Conservation (phyloP, 2,329 filamentous ascomycete genomes). For the Fusarium decemcellulare region DNA sequence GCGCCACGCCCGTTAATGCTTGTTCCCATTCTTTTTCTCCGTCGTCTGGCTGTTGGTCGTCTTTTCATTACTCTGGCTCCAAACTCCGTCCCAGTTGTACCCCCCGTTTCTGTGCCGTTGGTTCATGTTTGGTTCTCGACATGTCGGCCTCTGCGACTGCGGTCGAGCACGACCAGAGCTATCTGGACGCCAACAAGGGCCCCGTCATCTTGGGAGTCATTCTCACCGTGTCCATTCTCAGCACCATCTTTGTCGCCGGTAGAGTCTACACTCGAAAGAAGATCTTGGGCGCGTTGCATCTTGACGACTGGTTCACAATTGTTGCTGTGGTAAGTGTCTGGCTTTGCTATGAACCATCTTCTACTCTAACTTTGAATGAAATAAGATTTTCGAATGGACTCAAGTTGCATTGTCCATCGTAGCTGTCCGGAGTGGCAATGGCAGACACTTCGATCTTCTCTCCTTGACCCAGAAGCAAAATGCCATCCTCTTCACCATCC, state of each 20-base stretch:
- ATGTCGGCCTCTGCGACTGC: slow-evolving; percentile 10
- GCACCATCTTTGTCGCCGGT: slow-evolving; percentile 25
- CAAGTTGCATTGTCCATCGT: slow-evolving; percentile 53
- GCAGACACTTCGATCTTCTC: slow-evolving; percentile 54
- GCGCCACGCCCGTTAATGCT: too few relatives aligned
- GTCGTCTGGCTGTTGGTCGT: too few relatives aligned
- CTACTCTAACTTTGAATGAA: not conserved
- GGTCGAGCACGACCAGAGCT: slow-evolving; percentile 17
- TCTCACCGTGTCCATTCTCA: slow-evolving; percentile 24
- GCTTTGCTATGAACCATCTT: too few relatives aligned
- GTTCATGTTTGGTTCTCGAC: not conserved
- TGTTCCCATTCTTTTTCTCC: too few relatives aligned
- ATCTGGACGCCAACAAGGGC: slow-evolving; percentile 32
- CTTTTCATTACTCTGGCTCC: too few relatives aligned
- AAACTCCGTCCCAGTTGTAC: too few relatives aligned
- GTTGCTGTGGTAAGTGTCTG: slow-evolving; percentile 17
- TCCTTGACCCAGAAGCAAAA: slow-evolving; percentile 45
- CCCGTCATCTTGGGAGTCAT: slow-evolving; percentile 26
- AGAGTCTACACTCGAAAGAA: slow-evolving; percentile 29
- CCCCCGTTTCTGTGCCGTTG: not conserved
- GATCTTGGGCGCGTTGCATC: slow-evolving; percentile 27
- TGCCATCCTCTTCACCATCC: slow-evolving; percentile 54
- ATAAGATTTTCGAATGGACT: slow-evolving; percentile 50
- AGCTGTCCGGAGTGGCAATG: slow-evolving; percentile 56
- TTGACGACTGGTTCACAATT: slow-evolving; percentile 35